Evolutionary conservation across 2,329 filamentous ascomycete genomes (phyloP), one percentile per base, ranked within the genome.

Genomic region (Parasarocladium wereldwijsianum): DNA sequence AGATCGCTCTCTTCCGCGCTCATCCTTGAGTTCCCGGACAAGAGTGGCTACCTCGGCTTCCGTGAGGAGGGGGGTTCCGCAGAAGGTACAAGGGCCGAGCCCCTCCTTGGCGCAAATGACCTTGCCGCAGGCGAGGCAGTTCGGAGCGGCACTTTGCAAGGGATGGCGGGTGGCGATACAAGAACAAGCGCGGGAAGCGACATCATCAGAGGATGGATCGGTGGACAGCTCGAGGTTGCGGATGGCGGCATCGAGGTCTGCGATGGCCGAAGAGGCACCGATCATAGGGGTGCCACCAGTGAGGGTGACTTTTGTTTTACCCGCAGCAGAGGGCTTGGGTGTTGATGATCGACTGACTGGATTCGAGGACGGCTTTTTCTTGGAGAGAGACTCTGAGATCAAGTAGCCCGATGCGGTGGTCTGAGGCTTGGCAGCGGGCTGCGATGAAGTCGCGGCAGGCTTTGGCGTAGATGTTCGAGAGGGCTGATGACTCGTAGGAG

Each of bases 51-150:
- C 71, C 32, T 96, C 85, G 4, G 67, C 57, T 0, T 70, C 50
- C 17, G 66, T 76, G 6, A 98, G 59, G 0, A 98, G 60, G 1
- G 83, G 72, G 0, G 68, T 64, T 1, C 75, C 74, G 56, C 90
- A 98, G 46, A 82, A 94, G 0, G 87, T 94, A 51, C 90, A 98
- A 1, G 87, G 87, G 0, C 87, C 87, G 1, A 96, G 64, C 0
- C 90, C 90, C 53, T 98, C 86, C 45, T 90, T 86, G 15, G 93
- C 73, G 50, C 90, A 98, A 32, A 96, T 77, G 9, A 98, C 84
- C 50, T 96, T 96, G 35, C 90, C 90, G 44, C 90, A 98, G 25
- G 69, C 76, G 11, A 92, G 58, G 48, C 90, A 98, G 49, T 96
- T 98, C 1, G 90, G 90, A 0, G 86, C 85, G 1, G 87, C 85